Percentiles rank a stretch among this genome's conserved stretches.
Evolutionary conservation across 257 asterid species (phyloP).

Genomic region (Nicotiana knightiana): DNA sequence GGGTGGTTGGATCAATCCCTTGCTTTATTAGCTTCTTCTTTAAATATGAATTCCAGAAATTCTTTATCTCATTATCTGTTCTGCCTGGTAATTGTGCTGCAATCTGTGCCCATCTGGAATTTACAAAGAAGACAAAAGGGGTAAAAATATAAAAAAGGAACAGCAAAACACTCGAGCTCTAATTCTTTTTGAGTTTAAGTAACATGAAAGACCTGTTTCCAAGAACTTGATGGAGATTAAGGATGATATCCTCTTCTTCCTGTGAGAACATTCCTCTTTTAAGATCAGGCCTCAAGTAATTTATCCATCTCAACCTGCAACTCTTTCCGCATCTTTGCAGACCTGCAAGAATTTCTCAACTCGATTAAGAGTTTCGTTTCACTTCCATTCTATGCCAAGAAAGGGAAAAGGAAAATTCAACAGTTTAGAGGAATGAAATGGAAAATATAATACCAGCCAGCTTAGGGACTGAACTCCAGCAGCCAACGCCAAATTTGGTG

Average conservation of each 20-base stretch:
- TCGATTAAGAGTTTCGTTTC: too few species aligned
- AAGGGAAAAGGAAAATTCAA: not conserved
- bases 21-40: conserved; percentile 72
- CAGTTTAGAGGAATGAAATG: not conserved
- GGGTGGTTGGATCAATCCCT: conserved; percentile 82
- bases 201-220: conserved; percentile 56
- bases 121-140: not conserved
- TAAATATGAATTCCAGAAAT: conserved; percentile 70
- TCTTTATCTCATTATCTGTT: conserved; percentile 91
- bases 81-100: conserved; percentile 81
- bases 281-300: conserved; percentile 80
- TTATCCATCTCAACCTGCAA: conserved; percentile 83
- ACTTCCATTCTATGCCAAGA: not conserved
- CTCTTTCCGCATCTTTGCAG: conserved; percentile 86
- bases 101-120: conserved; percentile 84
- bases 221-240: conserved; percentile 54
- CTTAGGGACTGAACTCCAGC: conserved; percentile 96
- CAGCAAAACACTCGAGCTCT: too few species aligned
- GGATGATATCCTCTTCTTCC: conserved; percentile 68
- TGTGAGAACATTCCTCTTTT: conserved; percentile 82
- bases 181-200: not conserved
- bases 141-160: not conserved
- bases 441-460: conserved; percentile 51
- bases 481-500: conserved; percentile 71
- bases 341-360: conserved; percentile 31